Evolutionary conservation across 2,329 filamentous ascomycete species (phyloP), one percentile per base, ranked within the genome.

Genomic region (Hirsutella rhossiliensis): DNA sequence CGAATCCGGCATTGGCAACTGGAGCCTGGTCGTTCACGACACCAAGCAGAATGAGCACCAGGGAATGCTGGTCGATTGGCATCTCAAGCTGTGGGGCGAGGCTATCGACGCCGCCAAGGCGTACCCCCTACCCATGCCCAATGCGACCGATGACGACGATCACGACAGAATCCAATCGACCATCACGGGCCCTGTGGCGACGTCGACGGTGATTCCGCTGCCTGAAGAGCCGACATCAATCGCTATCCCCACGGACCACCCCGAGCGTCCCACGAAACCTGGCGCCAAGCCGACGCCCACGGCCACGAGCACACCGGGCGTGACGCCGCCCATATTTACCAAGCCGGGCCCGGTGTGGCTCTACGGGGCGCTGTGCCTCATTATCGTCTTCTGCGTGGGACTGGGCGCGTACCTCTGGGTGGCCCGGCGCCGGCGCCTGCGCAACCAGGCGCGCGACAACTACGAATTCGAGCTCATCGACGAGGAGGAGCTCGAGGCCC

Each of bases 401-500:
- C 74, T 98, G 0, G 86, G 80, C n/a, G 70, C 81, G 38, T 96
- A 90, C 68, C 76, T 94, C 54, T 87, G 78, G 62, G 68, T 90
- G 45, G 84, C 88, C 38, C 81, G 88, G 27, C 81, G 85, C 45
- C 84, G 82, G 59, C 80, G 84, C 36, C 73, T 87, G 23, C 79
- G 79, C 52, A 87, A 85, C 62, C 79, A 78, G 60, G 74, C 80
- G 4, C 78, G 85, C 41, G 85, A 90, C 55, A 82, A 83, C 59
- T 97, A 96, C 62, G 90, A 96, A 54, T 98, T 98, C 53, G 89
- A 95, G 64, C 82, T 95, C 49, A 74, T 98, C 40, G 83, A 92
- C 54, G 84, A 89, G 45, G 84, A 87, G 18, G 88, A 94, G 53
- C 70, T 73, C 15, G 71, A 80, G 52, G 71, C 73, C 27, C 60